Evolutionary conservation across 2,329 filamentous ascomycete genomes (phyloP), one percentile per base, ranked within the genome.

Genomic region (Aspergillus novofumigatus): DNA sequence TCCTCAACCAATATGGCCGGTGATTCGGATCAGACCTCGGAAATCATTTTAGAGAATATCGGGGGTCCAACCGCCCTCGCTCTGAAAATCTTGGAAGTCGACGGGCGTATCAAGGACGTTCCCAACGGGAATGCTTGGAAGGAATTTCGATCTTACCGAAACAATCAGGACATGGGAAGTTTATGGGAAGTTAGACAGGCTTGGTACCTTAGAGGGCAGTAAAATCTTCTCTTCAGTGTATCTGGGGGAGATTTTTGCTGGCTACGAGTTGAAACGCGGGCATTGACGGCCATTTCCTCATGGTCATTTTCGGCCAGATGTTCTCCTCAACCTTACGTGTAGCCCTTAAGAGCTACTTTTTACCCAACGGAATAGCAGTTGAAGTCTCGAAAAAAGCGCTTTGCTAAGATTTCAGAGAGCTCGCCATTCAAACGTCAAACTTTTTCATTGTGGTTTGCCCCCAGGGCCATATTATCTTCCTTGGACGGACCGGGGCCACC

Each of bases 141-240:
- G 55, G 68, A 73, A 38, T 66, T 78, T 23, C 75, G 77, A 8
- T 76, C 73, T 52, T 73, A 71, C 48, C 68, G 77, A 49, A 69
- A 77, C 38, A 77, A 79, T 42, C 77, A 79, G 63, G 77, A 79
- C 47, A 77, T 79, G 65, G 77, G 77, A 3, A 76, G 69, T 53
- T 67, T 78, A 23, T 79, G 73, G 67, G 77, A 79, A 44, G 66
- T 78, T 48, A 67, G 77, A 47, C 72, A 77, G 54, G 67, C 66
- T 51, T 77, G 74, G 75, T 77, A 66, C 59, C 17, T 69, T 20
- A 70, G 64, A 53, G 57, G 62, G 11, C 63, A 63, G 50, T 65
- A 59, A 41, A 47, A 26, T 14, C 11, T 14, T 45, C 42, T 23
- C n/a, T 45, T 21, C 20, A 23, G 14, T 23, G 21, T 23, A 9